A percentile compares a stretch with the other conserved stretches of the same genome.
phyloP scores from a whole-genome alignment of 2,329 filamentous ascomycete genomes.

The Pleomassaria siparia region DNA sequence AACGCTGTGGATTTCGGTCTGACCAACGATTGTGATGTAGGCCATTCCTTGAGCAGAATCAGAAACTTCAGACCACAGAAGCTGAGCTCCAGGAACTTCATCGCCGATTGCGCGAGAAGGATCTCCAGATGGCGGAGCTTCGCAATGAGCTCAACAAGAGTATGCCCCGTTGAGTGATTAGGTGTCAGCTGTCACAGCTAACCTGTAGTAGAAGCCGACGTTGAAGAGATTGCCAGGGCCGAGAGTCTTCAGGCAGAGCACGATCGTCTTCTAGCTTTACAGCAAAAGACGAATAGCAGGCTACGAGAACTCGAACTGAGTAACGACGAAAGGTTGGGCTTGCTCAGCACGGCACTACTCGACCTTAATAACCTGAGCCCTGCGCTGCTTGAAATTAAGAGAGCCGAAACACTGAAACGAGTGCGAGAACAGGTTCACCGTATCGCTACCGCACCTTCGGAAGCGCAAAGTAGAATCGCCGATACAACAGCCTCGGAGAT shows the following conservation, averaged over 20 bases:
- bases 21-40: conserved; percentile 9
- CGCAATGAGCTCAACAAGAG: conserved; percentile 40
- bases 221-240: conserved; percentile 32
- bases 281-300: conserved; percentile 38
- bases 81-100: conserved; percentile 39
- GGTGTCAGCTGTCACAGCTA: neutral
- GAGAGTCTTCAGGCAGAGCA: conserved; percentile 36
- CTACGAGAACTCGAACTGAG: conserved; percentile 37
- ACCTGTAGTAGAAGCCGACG: conserved; percentile 25
- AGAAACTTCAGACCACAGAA: conserved; percentile 39
- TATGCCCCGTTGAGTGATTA: conserved; percentile 10
- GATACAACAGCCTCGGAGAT: conserved; percentile 37
- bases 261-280: conserved; percentile 37
- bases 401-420: conserved; percentile 33
- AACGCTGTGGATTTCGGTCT: neutral
- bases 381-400: conserved; percentile 35
- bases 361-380: conserved; percentile 36
- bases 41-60: conserved; percentile 43
- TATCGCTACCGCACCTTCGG: conserved; percentile 33
- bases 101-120: conserved; percentile 37
- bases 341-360: conserved; percentile 36
- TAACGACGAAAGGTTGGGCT: conserved; percentile 38
- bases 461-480: conserved; percentile 34
- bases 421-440: conserved; percentile 37
- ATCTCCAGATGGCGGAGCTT: conserved; percentile 38